A percentile compares a stretch with the other conserved stretches of the same genome.
These are phyloP conservation scores for Fusarium sp. DNA, from an alignment of 2,329 filamentous ascomycete species.

Conservation along the genomic window DNA sequence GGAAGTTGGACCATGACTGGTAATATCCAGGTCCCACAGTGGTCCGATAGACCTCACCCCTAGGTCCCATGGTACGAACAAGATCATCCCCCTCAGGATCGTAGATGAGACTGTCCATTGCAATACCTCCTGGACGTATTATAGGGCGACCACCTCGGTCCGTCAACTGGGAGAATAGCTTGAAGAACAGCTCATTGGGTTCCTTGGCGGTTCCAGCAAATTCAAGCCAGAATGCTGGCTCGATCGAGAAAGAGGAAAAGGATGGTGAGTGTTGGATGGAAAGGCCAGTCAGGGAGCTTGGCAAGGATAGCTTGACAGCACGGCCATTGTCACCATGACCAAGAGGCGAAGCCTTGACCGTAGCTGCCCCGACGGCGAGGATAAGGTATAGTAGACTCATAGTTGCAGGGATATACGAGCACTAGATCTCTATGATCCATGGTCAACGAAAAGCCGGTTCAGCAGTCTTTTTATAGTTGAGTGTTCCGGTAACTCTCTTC, in stretches of 20 bases:
- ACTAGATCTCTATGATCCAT: neutral
- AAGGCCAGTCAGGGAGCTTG: neutral
- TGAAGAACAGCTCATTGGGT: slow-evolving; percentile 28
- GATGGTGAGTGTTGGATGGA: slow-evolving; percentile 27
- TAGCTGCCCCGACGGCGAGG: neutral
- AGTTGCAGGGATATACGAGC: neutral
- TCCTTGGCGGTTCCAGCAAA: slow-evolving; percentile 27
- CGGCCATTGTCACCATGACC: neutral
- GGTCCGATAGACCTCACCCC: slow-evolving; percentile 15
- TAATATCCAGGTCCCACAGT: slow-evolving; percentile 10
- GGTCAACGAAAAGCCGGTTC: neutral
- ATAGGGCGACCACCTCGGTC: slow-evolving; percentile 23
- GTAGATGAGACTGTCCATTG: slow-evolving; percentile 35
- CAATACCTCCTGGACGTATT: slow-evolving; percentile 31
- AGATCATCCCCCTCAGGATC: slow-evolving; percentile 21
- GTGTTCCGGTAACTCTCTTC: too few relatives aligned
- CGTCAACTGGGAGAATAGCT: slow-evolving; percentile 14
- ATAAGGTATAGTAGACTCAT: neutral
- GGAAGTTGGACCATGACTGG: slow-evolving; percentile 25
- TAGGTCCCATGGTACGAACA: slow-evolving; percentile 28
- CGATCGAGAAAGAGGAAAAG: slow-evolving; percentile 31
- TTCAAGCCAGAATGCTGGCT: slow-evolving; percentile 34
- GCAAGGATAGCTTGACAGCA: neutral
- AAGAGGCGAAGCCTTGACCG: neutral
- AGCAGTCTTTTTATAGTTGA: neutral